phyloP scores from a whole-genome alignment of 2,329 filamentous ascomycete species.

The Venturia oleaginea region DNA sequence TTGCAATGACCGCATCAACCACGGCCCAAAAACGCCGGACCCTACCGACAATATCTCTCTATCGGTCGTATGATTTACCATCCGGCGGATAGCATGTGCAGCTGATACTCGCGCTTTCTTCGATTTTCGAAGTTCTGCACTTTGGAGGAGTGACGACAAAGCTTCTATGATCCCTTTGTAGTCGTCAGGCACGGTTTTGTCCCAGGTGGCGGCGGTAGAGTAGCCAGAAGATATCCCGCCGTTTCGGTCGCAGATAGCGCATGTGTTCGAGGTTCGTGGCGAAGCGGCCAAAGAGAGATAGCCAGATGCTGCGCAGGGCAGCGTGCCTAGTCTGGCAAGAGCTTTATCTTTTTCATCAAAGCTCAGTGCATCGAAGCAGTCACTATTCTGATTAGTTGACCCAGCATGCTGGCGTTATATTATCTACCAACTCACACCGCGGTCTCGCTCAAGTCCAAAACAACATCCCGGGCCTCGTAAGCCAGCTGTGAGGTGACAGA shows the following conservation, averaged over 20 bases:
- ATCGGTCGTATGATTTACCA: constrained; percentile 58
- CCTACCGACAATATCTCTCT: constrained; percentile 56
- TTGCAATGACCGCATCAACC: constrained; percentile 70
- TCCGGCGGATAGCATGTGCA: constrained; percentile 60
- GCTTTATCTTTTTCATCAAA: not conserved
- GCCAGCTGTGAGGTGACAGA: not conserved
- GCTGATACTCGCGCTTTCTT: constrained; percentile 57
- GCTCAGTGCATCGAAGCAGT: not conserved
- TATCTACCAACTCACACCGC: not conserved
- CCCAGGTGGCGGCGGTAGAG: not conserved
- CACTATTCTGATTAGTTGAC: not conserved
- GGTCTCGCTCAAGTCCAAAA: constrained; percentile 2
- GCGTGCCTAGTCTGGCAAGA: not conserved
- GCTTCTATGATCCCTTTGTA: not conserved
- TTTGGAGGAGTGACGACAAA: not conserved
- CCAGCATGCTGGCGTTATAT: not conserved
- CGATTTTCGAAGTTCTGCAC: constrained; percentile 33
- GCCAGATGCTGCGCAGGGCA: constrained; percentile 4
- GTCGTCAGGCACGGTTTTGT: not conserved
- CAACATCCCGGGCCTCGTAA: not conserved
- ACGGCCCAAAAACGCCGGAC: constrained; percentile 61
- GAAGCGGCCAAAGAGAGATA: not conserved
- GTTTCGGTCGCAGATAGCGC: constrained; percentile 3
- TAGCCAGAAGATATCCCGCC: not conserved
- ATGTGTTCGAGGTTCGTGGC: not conserved